phyloP scores from a whole-genome alignment of 1,139 yeast genomes.

The Scheffersomyces titani region DNA sequence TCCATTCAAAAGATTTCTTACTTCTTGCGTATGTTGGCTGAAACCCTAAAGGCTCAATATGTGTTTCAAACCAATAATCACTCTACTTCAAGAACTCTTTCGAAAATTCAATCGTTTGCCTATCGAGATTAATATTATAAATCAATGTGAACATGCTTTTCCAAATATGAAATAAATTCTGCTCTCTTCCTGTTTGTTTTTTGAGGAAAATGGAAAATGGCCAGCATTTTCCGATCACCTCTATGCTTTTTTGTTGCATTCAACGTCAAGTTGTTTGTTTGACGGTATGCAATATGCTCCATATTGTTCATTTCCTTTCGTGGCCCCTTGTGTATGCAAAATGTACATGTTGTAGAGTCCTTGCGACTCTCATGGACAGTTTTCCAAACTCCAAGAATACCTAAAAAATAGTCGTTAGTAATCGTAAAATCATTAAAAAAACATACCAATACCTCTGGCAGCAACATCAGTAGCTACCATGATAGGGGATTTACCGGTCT shows the following conservation, averaged over 20 bases:
- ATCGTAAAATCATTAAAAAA: conserved; percentile 19
- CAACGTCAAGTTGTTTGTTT: background rate
- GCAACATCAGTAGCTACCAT: conserved; percentile 99
- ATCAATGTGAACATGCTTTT: background rate
- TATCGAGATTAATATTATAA: conserved; percentile 1
- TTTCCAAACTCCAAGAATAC: background rate
- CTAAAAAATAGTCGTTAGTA: conserved; percentile 1
- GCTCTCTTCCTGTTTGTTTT: background rate
- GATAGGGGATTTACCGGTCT: conserved; percentile 87
- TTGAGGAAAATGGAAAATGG: background rate
- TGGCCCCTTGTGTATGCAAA: background rate
- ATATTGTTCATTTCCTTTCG: background rate
- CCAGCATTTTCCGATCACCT: conserved; percentile 1
- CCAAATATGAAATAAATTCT: conserved; percentile 1
- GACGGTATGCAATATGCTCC: background rate
- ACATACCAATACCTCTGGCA: conserved; percentile 99
- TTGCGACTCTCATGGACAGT: background rate
- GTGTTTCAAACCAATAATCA: background rate
- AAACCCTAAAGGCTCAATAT: background rate
- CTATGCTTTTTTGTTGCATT: background rate
- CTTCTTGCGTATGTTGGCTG: background rate
- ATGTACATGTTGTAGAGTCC: background rate
- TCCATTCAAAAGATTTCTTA: background rate
- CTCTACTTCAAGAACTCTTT: background rate
- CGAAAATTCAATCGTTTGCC: background rate